These are phyloP conservation scores for Mycena kentingensis DNA, from an alignment of 768 basidiomycete genomes.

Conservation along the genomic window DNA sequence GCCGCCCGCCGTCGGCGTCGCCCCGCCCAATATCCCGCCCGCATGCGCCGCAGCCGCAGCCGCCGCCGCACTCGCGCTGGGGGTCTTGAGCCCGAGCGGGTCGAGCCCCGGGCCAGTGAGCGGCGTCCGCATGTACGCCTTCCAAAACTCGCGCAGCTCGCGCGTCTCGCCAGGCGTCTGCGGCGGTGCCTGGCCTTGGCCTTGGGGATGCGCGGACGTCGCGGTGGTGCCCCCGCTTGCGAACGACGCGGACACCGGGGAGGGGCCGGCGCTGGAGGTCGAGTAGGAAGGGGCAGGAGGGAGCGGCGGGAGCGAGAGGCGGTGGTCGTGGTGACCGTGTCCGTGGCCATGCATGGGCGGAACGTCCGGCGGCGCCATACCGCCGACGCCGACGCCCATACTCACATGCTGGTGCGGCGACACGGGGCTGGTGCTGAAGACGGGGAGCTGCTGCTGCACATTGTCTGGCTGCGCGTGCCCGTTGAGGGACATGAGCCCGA, in stretches of 20 bases:
- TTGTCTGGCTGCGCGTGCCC: constrained; percentile 70
- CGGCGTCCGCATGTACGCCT: constrained; percentile 69
- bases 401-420: too few species aligned
- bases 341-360: constrained; percentile 1
- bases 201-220: constrained; percentile 28
- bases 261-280: constrained; percentile 8
- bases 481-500: constrained; percentile 79
- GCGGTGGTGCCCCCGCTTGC: too few species aligned
- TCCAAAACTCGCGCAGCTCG: constrained; percentile 75
- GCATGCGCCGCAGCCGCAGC: background rate
- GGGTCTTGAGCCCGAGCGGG: constrained; percentile 23
- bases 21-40: background rate
- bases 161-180: constrained; percentile 39
- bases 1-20: too few species aligned
- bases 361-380: background rate
- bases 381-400: too few species aligned
- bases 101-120: too few species aligned
- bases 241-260: too few species aligned
- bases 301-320: constrained; percentile 27
- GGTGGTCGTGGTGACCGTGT: constrained; percentile 4
- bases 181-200: constrained; percentile 37
- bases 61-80: constrained; percentile 9
- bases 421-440: too few species aligned
- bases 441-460: constrained; percentile 57
- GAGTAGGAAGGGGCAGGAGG: constrained; percentile 2